phyloP scores from a whole-genome alignment of 768 basidiomycete genomes.

The Wakefieldia striispora region DNA sequence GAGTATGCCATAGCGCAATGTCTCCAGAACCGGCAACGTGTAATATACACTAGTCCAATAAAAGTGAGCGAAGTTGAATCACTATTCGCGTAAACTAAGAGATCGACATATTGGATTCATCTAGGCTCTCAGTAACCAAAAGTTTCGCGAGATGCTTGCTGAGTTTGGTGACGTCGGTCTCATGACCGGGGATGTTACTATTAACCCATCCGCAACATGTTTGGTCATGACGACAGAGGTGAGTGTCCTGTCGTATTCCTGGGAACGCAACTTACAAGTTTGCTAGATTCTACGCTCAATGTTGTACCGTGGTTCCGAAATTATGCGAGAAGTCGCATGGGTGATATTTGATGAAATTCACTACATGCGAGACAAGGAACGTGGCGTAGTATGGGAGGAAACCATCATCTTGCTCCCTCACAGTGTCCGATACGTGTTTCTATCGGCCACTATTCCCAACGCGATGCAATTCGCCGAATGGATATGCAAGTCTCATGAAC shows the following conservation, averaged over 20 bases:
- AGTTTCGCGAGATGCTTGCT: slow-evolving; percentile 96
- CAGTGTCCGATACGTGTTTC: slow-evolving; percentile 95
- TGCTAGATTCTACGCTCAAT: slow-evolving; percentile 93
- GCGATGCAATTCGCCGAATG: slow-evolving; percentile 99
- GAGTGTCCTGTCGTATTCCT: not conserved
- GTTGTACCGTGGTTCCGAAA: slow-evolving; percentile 97
- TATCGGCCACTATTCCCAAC: slow-evolving; percentile 98
- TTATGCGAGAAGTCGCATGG: slow-evolving; percentile 99
- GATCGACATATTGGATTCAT: slow-evolving; percentile 18
- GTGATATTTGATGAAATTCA: slow-evolving; percentile 99
- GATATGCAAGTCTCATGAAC: slow-evolving; percentile 96
- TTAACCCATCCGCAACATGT: slow-evolving; percentile 95
- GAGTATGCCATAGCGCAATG: slow-evolving; percentile 99
- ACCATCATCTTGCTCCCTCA: slow-evolving; percentile 97
- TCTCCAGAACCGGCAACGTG: slow-evolving; percentile 89
- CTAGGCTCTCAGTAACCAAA: slow-evolving; percentile 97
- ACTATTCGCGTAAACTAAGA: slow-evolving; percentile 10
- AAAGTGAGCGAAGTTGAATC: slow-evolving; percentile 63
- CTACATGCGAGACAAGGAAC: slow-evolving; percentile 99
- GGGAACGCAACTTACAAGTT: not conserved
- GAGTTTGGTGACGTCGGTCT: slow-evolving; percentile 98
- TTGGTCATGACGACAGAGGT: slow-evolving; percentile 99
- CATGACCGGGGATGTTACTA: slow-evolving; percentile 99
- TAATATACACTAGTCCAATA: slow-evolving; percentile 99
- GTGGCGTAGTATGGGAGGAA: slow-evolving; percentile 99